Conservation (phyloP, 2,329 filamentous ascomycete species). For the Colletotrichum sp. region DNA sequence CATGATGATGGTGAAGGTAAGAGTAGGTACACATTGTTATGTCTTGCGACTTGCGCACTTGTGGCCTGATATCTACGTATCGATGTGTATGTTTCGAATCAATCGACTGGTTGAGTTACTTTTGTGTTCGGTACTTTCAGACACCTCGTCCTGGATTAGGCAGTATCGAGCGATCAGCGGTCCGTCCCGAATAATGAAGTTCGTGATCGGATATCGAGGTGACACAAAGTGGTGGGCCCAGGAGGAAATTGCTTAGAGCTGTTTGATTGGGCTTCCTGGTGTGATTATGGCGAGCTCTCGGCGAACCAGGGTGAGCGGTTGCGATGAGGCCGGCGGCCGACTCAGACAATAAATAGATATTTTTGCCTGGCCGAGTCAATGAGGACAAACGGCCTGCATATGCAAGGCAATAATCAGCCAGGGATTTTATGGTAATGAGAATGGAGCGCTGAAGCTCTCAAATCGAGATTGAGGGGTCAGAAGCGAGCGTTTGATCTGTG, state of each 20-base stretch:
- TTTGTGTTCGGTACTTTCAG: neutral
- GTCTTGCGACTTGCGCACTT: neutral
- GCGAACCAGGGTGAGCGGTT: neutral
- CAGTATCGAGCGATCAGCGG: neutral
- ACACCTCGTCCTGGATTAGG: neutral
- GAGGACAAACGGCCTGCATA: neutral
- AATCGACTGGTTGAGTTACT: neutral
- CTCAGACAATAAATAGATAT: neutral
- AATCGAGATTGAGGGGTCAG: neutral
- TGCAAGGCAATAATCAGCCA: neutral
- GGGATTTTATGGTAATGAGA: neutral
- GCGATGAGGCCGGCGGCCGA: neutral
- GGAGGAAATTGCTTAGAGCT: neutral
- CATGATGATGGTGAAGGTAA: constrained; percentile 57
- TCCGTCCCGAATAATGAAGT: neutral
- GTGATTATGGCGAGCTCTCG: neutral
- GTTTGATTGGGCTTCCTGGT: neutral
- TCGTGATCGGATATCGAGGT: neutral
- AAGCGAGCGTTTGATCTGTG: neutral
- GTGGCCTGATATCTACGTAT: neutral
- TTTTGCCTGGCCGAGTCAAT: neutral
- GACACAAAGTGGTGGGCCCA: neutral
- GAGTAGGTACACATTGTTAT: constrained; percentile 54
- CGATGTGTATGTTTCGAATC: neutral
- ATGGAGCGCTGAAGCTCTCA: neutral